These are phyloP conservation scores for Phytophthora syringae DNA, from an alignment of 352 stramenopile genomes.

Conservation along the genomic window DNA sequence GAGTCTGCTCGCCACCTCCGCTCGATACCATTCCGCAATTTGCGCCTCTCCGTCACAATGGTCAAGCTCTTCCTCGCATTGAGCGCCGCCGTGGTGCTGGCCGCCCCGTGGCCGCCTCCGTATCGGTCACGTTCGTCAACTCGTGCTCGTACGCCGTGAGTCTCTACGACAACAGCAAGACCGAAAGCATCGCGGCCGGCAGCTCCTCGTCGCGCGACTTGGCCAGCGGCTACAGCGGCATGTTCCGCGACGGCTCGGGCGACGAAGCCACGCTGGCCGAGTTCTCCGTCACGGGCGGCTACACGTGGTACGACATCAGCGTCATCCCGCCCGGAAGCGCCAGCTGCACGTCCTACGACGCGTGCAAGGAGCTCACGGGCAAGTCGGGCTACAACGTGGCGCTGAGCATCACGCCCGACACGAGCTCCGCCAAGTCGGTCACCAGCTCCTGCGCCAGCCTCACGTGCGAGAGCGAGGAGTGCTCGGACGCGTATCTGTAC, in stretches of 20 bases:
- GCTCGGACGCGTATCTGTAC: constrained; percentile 52
- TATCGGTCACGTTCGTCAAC: constrained; percentile 51
- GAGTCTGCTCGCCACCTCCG: constrained; percentile 7
- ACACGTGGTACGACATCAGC: constrained; percentile 67
- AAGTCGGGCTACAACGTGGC: constrained; percentile 73
- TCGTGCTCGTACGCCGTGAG: constrained; percentile 51
- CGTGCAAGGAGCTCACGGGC: constrained; percentile 54
- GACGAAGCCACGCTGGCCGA: constrained; percentile 61
- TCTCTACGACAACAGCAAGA: constrained; percentile 56
- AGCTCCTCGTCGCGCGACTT: constrained; percentile 40
- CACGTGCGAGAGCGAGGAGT: constrained; percentile 37
- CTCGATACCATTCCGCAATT: constrained; percentile 36
- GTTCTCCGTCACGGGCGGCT: constrained; percentile 45
- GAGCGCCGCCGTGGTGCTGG: constrained; percentile 34
- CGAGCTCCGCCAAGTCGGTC: constrained; percentile 31
- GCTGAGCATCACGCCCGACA: constrained; percentile 56
- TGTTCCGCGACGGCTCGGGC: constrained; percentile 63
- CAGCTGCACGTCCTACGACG: constrained; percentile 48
- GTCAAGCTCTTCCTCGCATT: constrained; percentile 55
- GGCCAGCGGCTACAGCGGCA: constrained; percentile 49
- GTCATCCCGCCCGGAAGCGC: constrained; percentile 57
- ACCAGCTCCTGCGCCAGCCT: constrained; percentile 29
- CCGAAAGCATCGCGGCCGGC: constrained; percentile 33
- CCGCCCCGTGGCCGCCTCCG: constrained; percentile 37
- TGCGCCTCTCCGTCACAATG: constrained; percentile 29